Evolutionary conservation across 2,329 filamentous ascomycete species (phyloP), one percentile per base, ranked within the genome.

Genomic region (Chrysoporthe deuterocubensis): DNA sequence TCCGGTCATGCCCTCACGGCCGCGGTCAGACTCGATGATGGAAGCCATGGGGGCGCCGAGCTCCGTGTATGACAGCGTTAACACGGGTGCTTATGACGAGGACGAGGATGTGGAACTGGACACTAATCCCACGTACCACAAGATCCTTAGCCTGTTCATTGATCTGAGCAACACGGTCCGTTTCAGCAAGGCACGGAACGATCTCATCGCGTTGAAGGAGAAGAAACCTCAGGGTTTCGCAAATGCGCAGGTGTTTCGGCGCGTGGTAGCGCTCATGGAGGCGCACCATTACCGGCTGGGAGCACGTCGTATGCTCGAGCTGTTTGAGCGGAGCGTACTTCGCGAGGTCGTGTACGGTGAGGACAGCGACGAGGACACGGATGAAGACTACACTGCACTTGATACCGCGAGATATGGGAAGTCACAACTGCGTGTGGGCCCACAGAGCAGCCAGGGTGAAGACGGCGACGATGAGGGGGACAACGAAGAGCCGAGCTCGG

Each of bases 131-230:
- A 81, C 73, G 71, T 97, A 83, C 70, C 92, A 92, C 74, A 91
- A 91, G 63, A 95, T 98, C 59, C 81, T 98, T 40, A 92, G 94
- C 74, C 86, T 96, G 48, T 90, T 97, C 71, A 89, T 92, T 16
- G 94, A 97, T 74, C 85, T 99, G 68, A 93, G 94, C 67, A 97
- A 98, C 76, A 96, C 95, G 68, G 94, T 99, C 18, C 84, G 97
- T 62, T 94, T 94, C 75, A 96, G 96, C 78, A 91, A 92, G 76
- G 92, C 94, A 6, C 89, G 95, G 63, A 88, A 85, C 26, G 94
- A 98, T 77, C 85, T 99, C 66, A 89, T 87, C 75, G 85, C 94
- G 83, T 85, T 97, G 70, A 94, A 92, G 81, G 82, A 87, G 74
- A 91, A 90, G 72, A 89, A 93, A 73, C 89, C 89, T 0, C 84